Conservation (phyloP, 2,329 filamentous ascomycete species). For the Eutypella sp. region DNA sequence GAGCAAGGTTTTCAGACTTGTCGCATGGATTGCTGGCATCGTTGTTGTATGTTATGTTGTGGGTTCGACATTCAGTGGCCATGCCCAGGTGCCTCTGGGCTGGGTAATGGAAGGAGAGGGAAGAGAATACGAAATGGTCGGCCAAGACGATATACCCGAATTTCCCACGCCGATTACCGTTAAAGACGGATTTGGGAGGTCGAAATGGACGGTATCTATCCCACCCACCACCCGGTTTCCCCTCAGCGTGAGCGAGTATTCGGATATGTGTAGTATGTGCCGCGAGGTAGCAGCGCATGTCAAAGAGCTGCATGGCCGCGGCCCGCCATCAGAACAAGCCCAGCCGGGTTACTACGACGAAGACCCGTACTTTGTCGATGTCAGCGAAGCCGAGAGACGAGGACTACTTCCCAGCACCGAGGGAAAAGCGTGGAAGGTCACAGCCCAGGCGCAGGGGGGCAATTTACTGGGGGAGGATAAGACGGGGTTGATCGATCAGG, state of each 20-base stretch:
- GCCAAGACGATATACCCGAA: conserved; percentile 60
- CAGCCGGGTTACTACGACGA: conserved; percentile 52
- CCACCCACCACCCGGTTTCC: conserved; percentile 64
- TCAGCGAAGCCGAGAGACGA: conserved; percentile 62
- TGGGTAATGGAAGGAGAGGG: conserved; percentile 35
- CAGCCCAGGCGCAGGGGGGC: conserved; percentile 21
- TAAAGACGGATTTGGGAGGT: conserved; percentile 56
- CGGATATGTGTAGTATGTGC: conserved; percentile 63
- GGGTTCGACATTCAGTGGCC: conserved; percentile 26
- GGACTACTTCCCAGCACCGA: conserved; percentile 53
- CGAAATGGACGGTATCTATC: conserved; percentile 79
- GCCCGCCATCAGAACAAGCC: conserved; percentile 37
- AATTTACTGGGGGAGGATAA: conserved; percentile 44
- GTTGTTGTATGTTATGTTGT: conserved; percentile 48
- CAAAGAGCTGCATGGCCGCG: conserved; percentile 42
- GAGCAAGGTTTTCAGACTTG: conserved; percentile 50
- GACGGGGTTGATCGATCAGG: conserved; percentile 38
- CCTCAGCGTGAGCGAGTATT: conserved; percentile 59
- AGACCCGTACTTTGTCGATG: conserved; percentile 69
- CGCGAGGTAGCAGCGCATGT: conserved; percentile 58
- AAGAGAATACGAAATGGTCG: conserved; percentile 62
- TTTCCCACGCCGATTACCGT: conserved; percentile 70
- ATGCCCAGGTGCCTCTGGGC: conserved; percentile 27
- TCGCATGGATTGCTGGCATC: conserved; percentile 50
- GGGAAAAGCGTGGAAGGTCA: conserved; percentile 33